Evolutionary conservation across 2,329 filamentous ascomycete genomes (phyloP), one percentile per base, ranked within the genome.

Genomic region (Fusarium chlamydosporum): DNA sequence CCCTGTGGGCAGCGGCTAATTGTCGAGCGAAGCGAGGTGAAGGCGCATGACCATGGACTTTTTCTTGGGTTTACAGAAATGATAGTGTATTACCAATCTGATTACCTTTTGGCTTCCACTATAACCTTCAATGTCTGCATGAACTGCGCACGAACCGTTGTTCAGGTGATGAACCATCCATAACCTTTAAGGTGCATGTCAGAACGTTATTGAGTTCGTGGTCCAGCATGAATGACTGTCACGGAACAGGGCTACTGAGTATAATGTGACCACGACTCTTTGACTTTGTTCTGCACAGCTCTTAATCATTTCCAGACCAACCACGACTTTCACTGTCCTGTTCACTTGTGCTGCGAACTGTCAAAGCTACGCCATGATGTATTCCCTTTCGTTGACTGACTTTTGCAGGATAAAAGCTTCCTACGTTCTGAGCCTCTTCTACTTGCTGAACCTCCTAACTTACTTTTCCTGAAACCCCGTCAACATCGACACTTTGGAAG

Each of bases 1-100:
- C 72, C 72, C 72, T 54, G 58, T 72, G 64, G 71, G 71, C 70
- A 71, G 67, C 67, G 71, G 66, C 70, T 74, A 70, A 73, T 73
- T 65, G 71, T 71, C 62, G 52, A 57, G 50, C 57, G 59, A 58
- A 58, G 61, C 46, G 59, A 73, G 48, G 56, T 54, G 52, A 52
- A 29, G 27, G 63, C 47, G 61, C 59, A 62, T 51, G 50, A 63
- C 58, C 56, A 70, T 45, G 56, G 43, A 65, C 23, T 23, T 48
- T 51, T 61, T 70, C 51, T 61, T 56, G 56, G 70, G 52, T 70
- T 23, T 51, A 50, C 62, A 66, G 70, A 61, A 61, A 56, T 55
- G 50, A 67, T 35, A 64, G 53, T 31, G 55, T 37, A 45, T 56
- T 55, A 55, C 57, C 41, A 61, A 65, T 64, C 46, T 70, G 67